Evolutionary conservation across 2,329 filamentous ascomycete genomes (phyloP).

Genomic region (Lanzia echinophila): DNA sequence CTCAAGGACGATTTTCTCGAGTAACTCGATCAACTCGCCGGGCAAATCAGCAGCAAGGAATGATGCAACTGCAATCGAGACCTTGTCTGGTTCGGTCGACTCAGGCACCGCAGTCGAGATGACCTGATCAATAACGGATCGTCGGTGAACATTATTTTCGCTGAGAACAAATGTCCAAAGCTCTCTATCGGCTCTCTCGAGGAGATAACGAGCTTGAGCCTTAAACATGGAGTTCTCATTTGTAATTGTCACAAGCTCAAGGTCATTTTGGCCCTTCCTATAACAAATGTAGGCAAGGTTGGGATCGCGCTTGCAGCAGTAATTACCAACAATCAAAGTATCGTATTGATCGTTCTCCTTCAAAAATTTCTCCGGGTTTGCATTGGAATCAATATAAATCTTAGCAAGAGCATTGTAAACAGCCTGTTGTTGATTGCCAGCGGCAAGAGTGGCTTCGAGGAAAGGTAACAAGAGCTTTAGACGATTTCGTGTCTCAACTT

Average conservation of each 20-base stretch:
- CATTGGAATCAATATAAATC: constrained; percentile 99
- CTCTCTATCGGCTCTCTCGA: constrained; percentile 83
- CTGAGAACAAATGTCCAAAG: constrained; percentile 94
- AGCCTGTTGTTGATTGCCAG: constrained; percentile 91
- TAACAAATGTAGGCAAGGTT: constrained; percentile 94
- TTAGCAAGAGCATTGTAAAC: constrained; percentile 97
- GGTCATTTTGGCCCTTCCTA: constrained; percentile 91
- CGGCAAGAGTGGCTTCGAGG: constrained; percentile 82
- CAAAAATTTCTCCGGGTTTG: constrained; percentile 94
- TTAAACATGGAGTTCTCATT: constrained; percentile 99
- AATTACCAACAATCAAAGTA: constrained; percentile 85
- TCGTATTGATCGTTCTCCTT: constrained; percentile 98
- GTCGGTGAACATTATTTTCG: constrained; percentile 90
- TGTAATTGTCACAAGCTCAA: constrained; percentile 95
- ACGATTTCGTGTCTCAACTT: constrained; percentile 94
- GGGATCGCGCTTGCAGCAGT: constrained; percentile 97
- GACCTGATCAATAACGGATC: constrained; percentile 92
- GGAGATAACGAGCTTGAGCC: constrained; percentile 89
- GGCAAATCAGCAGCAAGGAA: constrained; percentile 90
- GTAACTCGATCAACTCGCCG: constrained; percentile 87
- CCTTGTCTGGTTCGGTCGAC: constrained; percentile 86
- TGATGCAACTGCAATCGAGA: constrained; percentile 86
- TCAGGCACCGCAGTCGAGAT: constrained; percentile 92
- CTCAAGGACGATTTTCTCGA: constrained; percentile 99
- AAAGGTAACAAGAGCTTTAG: constrained; percentile 94